Percentiles rank a stretch among this genome's conserved stretches.
Conservation (phyloP, 805 yeast species). For the Clavispora santaluciae region DNA sequence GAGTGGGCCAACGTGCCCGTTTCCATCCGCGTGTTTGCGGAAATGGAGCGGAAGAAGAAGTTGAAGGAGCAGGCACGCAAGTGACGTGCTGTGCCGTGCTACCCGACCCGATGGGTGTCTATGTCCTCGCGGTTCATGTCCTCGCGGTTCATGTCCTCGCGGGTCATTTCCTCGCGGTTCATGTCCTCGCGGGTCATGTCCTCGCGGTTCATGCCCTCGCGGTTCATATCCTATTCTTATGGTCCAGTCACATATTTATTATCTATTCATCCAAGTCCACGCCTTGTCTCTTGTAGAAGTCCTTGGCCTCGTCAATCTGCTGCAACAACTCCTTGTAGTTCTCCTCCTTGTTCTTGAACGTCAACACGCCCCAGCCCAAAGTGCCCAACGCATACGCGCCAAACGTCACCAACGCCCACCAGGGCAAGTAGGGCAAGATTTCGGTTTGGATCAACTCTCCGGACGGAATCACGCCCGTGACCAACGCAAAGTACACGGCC, state of each 20-base stretch:
- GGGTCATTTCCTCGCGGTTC: too few relatives aligned
- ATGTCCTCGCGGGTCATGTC: too few relatives aligned
- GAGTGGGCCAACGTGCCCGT: conserved; percentile 58
- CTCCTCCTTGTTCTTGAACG: conserved; percentile 67
- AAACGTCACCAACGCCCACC: conserved; percentile 64
- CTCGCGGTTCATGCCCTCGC: too few relatives aligned
- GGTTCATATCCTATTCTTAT: too few relatives aligned
- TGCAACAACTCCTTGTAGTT: conserved; percentile 57
- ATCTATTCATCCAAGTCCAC: conserved; percentile 34
- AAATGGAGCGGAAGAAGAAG: conserved; percentile 67
- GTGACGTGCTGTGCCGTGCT: too few relatives aligned
- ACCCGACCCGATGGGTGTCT: too few relatives aligned
- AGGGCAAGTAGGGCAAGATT: conserved; percentile 63
- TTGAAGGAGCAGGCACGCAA: conserved; percentile 18
- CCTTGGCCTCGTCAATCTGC: conserved; percentile 60
- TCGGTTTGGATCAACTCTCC: conserved; percentile 44
- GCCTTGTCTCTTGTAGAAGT: conserved; percentile 50
- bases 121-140: too few relatives aligned
- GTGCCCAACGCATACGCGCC: conserved; percentile 67
- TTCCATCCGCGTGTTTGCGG: conserved; percentile 76
- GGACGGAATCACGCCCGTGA: conserved; percentile 50
- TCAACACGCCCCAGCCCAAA: conserved; percentile 62
- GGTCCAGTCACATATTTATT: not conserved
- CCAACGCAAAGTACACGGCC: conserved; percentile 50
- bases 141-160: too few relatives aligned